A percentile compares a stretch with the other conserved stretches of the same genome.
phyloP scores from a whole-genome alignment of 2,329 filamentous ascomycete genomes.

The Alternaria solani region DNA sequence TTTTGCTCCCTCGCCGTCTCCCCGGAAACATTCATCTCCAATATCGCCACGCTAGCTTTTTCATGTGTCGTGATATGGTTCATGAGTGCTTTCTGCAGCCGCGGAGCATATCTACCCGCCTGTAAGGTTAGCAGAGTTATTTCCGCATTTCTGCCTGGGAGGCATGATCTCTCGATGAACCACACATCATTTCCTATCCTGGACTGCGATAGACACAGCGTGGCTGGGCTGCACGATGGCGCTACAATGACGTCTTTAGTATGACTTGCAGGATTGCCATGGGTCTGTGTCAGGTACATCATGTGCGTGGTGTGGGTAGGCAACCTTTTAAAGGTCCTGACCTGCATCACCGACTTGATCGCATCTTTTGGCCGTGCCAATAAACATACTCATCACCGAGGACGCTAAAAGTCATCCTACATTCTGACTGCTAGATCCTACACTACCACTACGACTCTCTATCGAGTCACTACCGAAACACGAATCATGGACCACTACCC shows the following conservation, averaged over 20 bases:
- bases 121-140: constrained; percentile 3
- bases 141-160: constrained; percentile 1
- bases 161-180: constrained; percentile 24
- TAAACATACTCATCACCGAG: background rate
- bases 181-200: constrained; percentile 25
- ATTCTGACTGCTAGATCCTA: background rate
- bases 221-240: constrained; percentile 20
- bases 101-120: background rate
- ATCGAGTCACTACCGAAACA: background rate
- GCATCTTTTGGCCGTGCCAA: background rate
- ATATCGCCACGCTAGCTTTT: constrained; percentile 1
- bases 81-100: constrained; percentile 2
- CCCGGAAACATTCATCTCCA: constrained; percentile 9
- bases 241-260: constrained; percentile 24
- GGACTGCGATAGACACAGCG: constrained; percentile 18
- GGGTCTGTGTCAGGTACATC: constrained; percentile 10
- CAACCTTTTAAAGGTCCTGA: constrained; percentile 7
- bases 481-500: constrained; percentile 36
- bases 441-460: background rate
- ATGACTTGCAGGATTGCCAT: constrained; percentile 15
- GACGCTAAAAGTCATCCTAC: background rate
- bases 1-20: constrained; percentile 7
- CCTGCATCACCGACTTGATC: constrained; percentile 4
- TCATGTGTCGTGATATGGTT: constrained; percentile 3
- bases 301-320: constrained; percentile 11